Evolutionary conservation across 257 asterid species (phyloP).

Genomic region (Marsdenia floribunda): DNA sequence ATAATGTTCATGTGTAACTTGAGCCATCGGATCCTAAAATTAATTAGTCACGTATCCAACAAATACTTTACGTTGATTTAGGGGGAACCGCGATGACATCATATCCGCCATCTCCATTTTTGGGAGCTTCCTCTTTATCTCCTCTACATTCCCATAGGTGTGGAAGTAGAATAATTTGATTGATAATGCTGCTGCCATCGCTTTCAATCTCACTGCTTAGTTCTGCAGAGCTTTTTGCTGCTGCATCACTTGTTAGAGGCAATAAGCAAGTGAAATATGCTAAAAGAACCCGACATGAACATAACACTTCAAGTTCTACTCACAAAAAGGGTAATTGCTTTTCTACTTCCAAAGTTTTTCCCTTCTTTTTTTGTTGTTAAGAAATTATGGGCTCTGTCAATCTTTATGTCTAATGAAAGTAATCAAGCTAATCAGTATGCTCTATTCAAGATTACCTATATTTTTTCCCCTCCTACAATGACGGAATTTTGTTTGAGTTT

Average conservation of each 20-base stretch:
- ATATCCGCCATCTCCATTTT: not conserved
- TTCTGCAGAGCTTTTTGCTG: constrained; percentile 18
- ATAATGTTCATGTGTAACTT: no score
- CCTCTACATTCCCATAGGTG: not conserved
- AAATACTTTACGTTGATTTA: no score
- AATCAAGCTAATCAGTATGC: not conserved
- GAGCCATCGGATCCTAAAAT: no score
- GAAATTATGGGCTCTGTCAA: constrained; percentile 3
- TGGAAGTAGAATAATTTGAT: not conserved
- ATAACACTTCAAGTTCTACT: constrained; percentile 24
- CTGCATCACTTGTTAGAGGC: constrained; percentile 20
- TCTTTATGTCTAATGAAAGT: not conserved
- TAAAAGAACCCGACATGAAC: constrained; percentile 19
- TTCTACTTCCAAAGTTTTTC: no score
- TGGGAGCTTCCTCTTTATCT: not conserved
- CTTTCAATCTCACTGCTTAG: constrained; percentile 15
- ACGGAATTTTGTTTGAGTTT: not conserved
- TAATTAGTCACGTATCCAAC: no score
- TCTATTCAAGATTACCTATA: not conserved
- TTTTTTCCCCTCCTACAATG: not conserved
- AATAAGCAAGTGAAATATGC: constrained; percentile 19
- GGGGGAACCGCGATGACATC: not conserved
- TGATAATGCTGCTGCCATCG: constrained; percentile 16
- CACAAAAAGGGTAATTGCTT: constrained; percentile 18
- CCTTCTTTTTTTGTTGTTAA: not conserved